These are phyloP conservation scores for bread wheat (Triticum aestivum) DNA, from an alignment of 176 grass and related monocot genomes.

Conservation along the genomic window IWGSC_CS_RefSeq_v2.1 NC_057795.1:591177345-591177844, in stretches of 20 bases:
- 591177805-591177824: background rate
- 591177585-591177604: background rate
- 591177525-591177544: too few relatives aligned
- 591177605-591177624: background rate
- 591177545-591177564: too few relatives aligned
- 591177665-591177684: background rate
- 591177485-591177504: too few relatives aligned
- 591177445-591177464: too few relatives aligned
- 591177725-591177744: background rate
- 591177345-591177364: too few relatives aligned
- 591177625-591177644: background rate
- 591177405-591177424: too few relatives aligned
- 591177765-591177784: background rate
- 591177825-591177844: slow-evolving; percentile 74
- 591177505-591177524: too few relatives aligned
- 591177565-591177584: too few relatives aligned
- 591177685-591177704: background rate
- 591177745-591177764: slow-evolving; percentile 9
- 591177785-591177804: background rate
- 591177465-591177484: too few relatives aligned
- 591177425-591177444: too few relatives aligned
- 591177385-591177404: too few relatives aligned
- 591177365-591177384: too few relatives aligned
- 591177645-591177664: background rate
- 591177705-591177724: background rate